Base-by-base conservation (phyloP, 1,284 basidiomycete species). In the Apiotrichum akiyoshidainum region DNA sequence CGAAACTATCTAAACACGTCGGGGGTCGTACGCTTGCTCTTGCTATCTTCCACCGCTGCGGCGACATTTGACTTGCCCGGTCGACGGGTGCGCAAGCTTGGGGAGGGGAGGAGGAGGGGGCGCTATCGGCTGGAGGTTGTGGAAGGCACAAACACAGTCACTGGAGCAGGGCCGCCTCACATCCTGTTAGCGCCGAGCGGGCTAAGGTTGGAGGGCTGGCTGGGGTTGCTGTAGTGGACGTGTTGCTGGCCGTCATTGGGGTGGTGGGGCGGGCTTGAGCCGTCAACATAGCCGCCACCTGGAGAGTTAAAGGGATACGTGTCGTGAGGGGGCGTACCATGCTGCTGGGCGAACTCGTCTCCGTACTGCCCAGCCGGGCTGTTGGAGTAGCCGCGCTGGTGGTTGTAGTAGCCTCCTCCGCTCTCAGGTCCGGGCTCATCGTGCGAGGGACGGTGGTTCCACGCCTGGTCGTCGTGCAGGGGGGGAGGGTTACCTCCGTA, bases 371-470 rank as follows among this genome's bases (percentile, higher is more conserved):
- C 52, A 5, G 34, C 35, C 16, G 39, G 47, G 16, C 48, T 48
- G 47, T 60, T 47, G 9, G 48, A 51, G 52, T 59, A 55, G 34
- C 50, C 57, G 31, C 46, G 46, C 57, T 53, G 46, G 37, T 58
- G 56, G 58, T 44, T 53, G 49, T 60, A 58, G 56, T 63, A 60
- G 8, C 41, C 55, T 39, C 56, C 58, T 22, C 61, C 61, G 37
- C 56, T 54, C n/a, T 63, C 56, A 9, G 60, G 56, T 7, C 60
- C 60, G 9, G 60, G 58, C 46, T 58, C 55, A 37, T 86, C 87
- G 34, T 79, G 76, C 5, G 85, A 86, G 37, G 81, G 79, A 61
- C 86, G 82, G 31, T 83, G 80, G 64, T 89, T 86, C 88, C 88
- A 92, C 40, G 87, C 84, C 68, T 89, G 86, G 26, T 69, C 59